phyloP scores from a whole-genome alignment of 208 protist species.

The Crithidia expoeki region DNA sequence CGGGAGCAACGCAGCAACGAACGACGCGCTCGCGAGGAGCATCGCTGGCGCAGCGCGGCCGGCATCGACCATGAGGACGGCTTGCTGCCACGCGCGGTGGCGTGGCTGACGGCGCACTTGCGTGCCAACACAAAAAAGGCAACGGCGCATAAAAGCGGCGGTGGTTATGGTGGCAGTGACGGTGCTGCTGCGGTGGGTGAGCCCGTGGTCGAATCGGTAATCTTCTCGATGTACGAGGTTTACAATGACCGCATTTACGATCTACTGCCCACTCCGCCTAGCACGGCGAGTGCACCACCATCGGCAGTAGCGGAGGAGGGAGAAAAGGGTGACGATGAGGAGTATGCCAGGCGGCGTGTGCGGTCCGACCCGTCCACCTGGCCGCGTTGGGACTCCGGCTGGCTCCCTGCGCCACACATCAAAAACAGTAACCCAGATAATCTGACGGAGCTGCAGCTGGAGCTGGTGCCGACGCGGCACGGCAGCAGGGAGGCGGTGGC shows the following conservation, averaged over 20 bases:
- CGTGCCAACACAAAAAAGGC: background rate
- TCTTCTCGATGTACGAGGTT: slow-evolving; percentile 49
- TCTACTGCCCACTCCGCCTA: slow-evolving; percentile 26
- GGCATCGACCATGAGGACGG: slow-evolving; percentile 30
- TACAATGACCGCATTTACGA: slow-evolving; percentile 53
- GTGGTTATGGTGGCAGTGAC: too few species aligned
- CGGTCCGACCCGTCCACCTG: slow-evolving; percentile 10
- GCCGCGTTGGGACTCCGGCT: slow-evolving; percentile 33
- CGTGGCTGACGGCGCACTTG: slow-evolving; percentile 43
- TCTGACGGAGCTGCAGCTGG: slow-evolving; percentile 36
- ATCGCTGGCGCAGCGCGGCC: slow-evolving; percentile 17
- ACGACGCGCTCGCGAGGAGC: slow-evolving; percentile 20
- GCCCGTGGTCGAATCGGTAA: slow-evolving; percentile 36
- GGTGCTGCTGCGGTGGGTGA: background rate
- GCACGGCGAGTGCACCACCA: background rate
- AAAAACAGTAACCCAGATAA: slow-evolving; percentile 33
- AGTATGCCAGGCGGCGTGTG: background rate
- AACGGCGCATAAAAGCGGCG: too few species aligned
- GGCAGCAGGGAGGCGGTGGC: slow-evolving; percentile 3
- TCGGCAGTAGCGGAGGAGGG: background rate
- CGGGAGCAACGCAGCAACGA: slow-evolving; percentile 18
- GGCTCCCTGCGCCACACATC: slow-evolving; percentile 27
- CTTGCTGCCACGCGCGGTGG: slow-evolving; percentile 44
- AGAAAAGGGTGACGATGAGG: background rate
- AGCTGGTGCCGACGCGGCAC: slow-evolving; percentile 17